Base-by-base conservation (phyloP, 257 asterid genomes). In the Misopates orontium region DNA sequence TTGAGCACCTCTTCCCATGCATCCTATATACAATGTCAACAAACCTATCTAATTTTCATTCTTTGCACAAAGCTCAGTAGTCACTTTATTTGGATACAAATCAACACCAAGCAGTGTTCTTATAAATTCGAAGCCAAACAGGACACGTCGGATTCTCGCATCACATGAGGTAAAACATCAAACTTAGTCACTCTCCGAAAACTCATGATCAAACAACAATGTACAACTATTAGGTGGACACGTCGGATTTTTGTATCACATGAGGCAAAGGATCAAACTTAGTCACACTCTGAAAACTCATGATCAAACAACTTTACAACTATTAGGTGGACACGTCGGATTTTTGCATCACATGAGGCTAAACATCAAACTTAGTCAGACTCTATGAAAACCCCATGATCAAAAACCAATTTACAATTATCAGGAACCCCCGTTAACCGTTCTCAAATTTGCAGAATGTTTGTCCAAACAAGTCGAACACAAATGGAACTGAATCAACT, bases 391-490 rank as follows among this genome's bases (percentile, higher is more conserved):
- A 84, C n/a, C 0, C 88, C 95, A 69, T 69, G 75, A 64, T 67
- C 87, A 75, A 66, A 79, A 82, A 90, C 47, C 44, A 72, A 50
- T 66, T 80, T 76, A 73, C 86, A 84, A 41, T 80, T 82, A 73
- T 71, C 83, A 57, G 83, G 53, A 71, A 69, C n/a, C 53, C 60
- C 40, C 79, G 72, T 82, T 91, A 28, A 80, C 28, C 56, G 83
- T 71, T 76, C 95, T 83, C 78, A 86, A 79, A 75, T 82, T 91
- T 1, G 94, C 90, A 73, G 94, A n/a, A 91, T 52, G 82, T 74
- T 77, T 79, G 96, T 25, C 88, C 51, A 69, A 86, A 86, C 80
- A 91, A 80, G 70, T 88, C 95, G 58, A 86, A 86, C 78, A 83
- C 94, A 63, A 91, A 77, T 9, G 95, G 89, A 19, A 75, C 73